phyloP scores from a whole-genome alignment of 768 basidiomycete genomes.

The Porphyrellus cyaneotinctus region DNA sequence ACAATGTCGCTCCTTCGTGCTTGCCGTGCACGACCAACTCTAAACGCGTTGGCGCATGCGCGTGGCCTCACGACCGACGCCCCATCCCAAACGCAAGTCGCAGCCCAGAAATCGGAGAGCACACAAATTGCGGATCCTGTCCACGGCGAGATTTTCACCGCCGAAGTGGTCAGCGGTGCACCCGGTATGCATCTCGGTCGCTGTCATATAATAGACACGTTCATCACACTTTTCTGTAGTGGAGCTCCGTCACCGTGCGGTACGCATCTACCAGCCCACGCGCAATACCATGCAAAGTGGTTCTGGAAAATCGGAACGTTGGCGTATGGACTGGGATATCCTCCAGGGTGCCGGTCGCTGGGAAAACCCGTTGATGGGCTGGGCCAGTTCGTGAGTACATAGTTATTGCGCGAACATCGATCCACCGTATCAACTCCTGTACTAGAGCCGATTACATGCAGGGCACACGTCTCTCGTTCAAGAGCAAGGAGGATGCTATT shows the following conservation, averaged over 20 bases:
- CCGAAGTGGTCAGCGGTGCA: slow-evolving; percentile 83
- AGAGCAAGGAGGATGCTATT: slow-evolving; percentile 83
- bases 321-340: slow-evolving; percentile 94
- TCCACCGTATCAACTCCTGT: background rate
- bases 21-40: slow-evolving; percentile 31
- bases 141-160: slow-evolving; percentile 61
- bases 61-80: slow-evolving; percentile 22
- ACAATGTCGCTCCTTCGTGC: slow-evolving; percentile 56
- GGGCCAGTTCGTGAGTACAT: slow-evolving; percentile 79
- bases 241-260: slow-evolving; percentile 81
- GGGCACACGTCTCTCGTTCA: slow-evolving; percentile 79
- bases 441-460: slow-evolving; percentile 93
- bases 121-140: slow-evolving; percentile 42
- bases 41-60: slow-evolving; percentile 9
- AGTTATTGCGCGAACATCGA: background rate
- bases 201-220: background rate
- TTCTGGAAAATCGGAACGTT: slow-evolving; percentile 76
- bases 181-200: slow-evolving; percentile 51
- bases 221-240: slow-evolving; percentile 38
- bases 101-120: slow-evolving; percentile 21
- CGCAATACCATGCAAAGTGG: slow-evolving; percentile 96
- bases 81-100: slow-evolving; percentile 21
- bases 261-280: slow-evolving; percentile 90
- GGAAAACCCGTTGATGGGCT: slow-evolving; percentile 99
- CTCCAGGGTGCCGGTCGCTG: slow-evolving; percentile 88